Conservation (phyloP, 331 rosid genomes). For the Dryas integrifolia region DNA sequence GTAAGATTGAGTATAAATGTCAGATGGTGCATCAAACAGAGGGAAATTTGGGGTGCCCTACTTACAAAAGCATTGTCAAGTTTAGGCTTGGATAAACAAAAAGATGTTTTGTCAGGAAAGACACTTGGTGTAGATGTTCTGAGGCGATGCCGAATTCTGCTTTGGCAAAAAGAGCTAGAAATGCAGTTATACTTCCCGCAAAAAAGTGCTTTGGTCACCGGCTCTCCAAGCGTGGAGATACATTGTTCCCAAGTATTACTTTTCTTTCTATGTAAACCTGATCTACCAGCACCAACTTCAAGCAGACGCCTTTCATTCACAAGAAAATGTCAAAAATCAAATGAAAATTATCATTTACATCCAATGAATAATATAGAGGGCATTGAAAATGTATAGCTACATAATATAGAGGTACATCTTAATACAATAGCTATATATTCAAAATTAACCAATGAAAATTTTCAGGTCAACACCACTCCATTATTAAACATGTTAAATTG, state of each 20-base stretch:
- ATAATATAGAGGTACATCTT: background rate
- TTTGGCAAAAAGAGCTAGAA: conserved; percentile 54
- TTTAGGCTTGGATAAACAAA: conserved; percentile 38
- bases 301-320: conserved; percentile 38
- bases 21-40: conserved; percentile 6
- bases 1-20: background rate
- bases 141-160: conserved; percentile 31
- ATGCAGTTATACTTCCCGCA: conserved; percentile 31
- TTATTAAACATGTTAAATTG: background rate
- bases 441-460: background rate
- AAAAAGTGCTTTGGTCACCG: conserved; percentile 31
- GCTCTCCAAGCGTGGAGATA: conserved; percentile 41
- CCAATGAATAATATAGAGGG: background rate
- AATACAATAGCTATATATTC: background rate
- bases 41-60: conserved; percentile 13
- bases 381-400: background rate
- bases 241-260: conserved; percentile 38
- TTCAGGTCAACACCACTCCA: background rate
- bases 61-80: conserved; percentile 46
- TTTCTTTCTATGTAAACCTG: conserved; percentile 37
- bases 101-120: conserved; percentile 54
- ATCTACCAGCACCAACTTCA: conserved; percentile 38
- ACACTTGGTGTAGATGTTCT: conserved; percentile 42
- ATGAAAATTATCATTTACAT: conserved; percentile 5
- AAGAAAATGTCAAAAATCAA: conserved; percentile 13